Base-by-base conservation (phyloP, 2,329 filamentous ascomycete species). In the Davidsoniella eucalypti region DNA sequence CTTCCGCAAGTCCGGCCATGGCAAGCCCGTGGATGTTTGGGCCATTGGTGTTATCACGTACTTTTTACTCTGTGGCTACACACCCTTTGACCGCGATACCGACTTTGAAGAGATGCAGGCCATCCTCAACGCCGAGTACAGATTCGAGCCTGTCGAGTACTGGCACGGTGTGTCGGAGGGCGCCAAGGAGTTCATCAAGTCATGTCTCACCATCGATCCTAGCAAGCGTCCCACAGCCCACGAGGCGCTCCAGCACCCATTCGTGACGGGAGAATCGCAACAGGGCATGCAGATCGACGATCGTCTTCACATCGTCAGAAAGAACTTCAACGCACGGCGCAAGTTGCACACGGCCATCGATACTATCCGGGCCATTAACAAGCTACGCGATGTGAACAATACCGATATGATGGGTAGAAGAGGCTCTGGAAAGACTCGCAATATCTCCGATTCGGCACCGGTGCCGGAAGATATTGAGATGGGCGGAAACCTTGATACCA, bases 101-200 rank as follows among this genome's bases (percentile, higher is more conserved):
- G 94, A 98, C 66, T 81, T 96, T 61, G 92, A 98, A 69, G 92
- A 98, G 69, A 96, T 98, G 90, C 90, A 96, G 69, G 92, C 92
- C 58, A 98, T 98, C 62, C 78, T 96, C 51, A 84, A 87, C 55
- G 92, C 92, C 53, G 90, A 96, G 69, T 98, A 96, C 71, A 84
- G 80, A 61, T 98, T 96, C 66, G 90, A 86, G 3, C 92, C 92
- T 1, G 68, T 85, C 54, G 90, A 95, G 63, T 96, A 96, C 72
- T 98, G 92, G 92, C 84, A 88, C 55, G 87, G 86, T 54, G 90
- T 98, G 55, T 94, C 87, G 21, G 73, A 81, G 48, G 75, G 79
- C 45, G 85, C 90, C 40, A 84, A 93, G 60, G 84, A 94, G 58
- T 98, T 98, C 65, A 94, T 98, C 67, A 80, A 82, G 58, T 76